Base-by-base conservation (phyloP, 306 rosid species). In the Arachis stenosperma region DNA sequence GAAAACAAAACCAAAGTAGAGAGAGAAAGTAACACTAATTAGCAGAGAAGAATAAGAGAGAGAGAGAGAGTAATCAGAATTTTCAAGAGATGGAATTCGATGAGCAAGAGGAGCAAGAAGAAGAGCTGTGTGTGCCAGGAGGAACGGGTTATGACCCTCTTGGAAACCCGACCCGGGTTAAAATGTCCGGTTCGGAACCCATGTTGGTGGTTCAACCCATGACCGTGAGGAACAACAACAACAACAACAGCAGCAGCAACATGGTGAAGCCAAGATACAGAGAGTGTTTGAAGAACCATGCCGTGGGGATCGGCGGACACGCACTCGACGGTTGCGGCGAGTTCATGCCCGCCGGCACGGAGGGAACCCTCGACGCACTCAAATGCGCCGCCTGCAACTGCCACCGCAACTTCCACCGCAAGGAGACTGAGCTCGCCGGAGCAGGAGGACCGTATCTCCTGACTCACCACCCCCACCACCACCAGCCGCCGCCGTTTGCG, bases 361-460 rank as follows among this genome's bases (percentile, higher is more conserved):
- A 93, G 14, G 96, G 96, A 36, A 79, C 94, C 0, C 83, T 91
- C 3, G 97, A 93, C 62, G 92, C 81, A 0, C 96, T 93, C 9
- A 89, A 91, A 77, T 93, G 98, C 80, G 98, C 98, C 44, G 98
- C 98, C 39, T 93, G 98, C 56, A 81, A 78, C 94, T 93, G 98
- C 75, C 98, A 93, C 90, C 96, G 98, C 5, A 93, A 89, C 77
- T 93, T 93, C 87, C 98, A 93, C 84, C 92, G 98, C 5, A 87
- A 86, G 27, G 97, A 89, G 55, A 72, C 80, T 7, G 90, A 87
- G 50, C 2, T 30, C 5, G 64, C 61, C 0, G 43, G 12, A 44
- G 11, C 46, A 3, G 15, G 69, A 0, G 90, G 84, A n/a, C 88
- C 84, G 0, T 86, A 52, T 66, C 36, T 89, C 5, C 44, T 90